Conservation (phyloP, 148 eudicot species). For the Limonium bicolor region DNA sequence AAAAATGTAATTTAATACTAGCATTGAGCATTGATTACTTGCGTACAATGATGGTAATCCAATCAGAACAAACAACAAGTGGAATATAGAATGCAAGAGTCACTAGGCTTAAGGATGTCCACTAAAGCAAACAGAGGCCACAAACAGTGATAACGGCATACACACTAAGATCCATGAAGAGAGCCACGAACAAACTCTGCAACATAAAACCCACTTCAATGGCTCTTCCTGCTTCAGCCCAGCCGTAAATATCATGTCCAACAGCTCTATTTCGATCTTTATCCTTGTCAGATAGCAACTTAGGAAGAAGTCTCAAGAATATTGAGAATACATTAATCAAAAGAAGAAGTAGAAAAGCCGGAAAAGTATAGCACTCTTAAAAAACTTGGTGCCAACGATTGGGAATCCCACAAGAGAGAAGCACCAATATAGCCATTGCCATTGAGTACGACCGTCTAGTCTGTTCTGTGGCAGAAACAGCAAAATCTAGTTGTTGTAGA, state of each 20-base stretch:
- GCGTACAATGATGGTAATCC: too few species aligned
- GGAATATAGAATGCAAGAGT: too few species aligned
- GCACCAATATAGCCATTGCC: slow-evolving; percentile 39
- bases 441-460: slow-evolving; percentile 37
- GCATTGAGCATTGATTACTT: too few species aligned
- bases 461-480: slow-evolving; percentile 41
- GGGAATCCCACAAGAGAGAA: slow-evolving; percentile 55
- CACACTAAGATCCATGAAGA: slow-evolving; percentile 59
- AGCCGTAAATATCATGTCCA: too few species aligned
- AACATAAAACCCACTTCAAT: slow-evolving; percentile 51
- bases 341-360: slow-evolving; percentile 59
- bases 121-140: slow-evolving; percentile 35
- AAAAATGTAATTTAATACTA: too few species aligned
- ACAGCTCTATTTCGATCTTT: slow-evolving; percentile 11
- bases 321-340: slow-evolving; percentile 47
- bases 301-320: slow-evolving; percentile 25
- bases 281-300: slow-evolving; percentile 16
- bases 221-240: slow-evolving; percentile 44
- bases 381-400: slow-evolving; percentile 24
- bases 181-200: slow-evolving; percentile 34
- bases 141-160: slow-evolving; percentile 45
- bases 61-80: too few species aligned
- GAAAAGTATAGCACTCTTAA: slow-evolving; percentile 33
- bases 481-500: slow-evolving; percentile 30
- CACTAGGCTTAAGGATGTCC: too few species aligned